Percentiles rank a stretch among this genome's conserved stretches.
Conservation (phyloP, 768 basidiomycete species). For the Tulasnella sp. region DNA sequence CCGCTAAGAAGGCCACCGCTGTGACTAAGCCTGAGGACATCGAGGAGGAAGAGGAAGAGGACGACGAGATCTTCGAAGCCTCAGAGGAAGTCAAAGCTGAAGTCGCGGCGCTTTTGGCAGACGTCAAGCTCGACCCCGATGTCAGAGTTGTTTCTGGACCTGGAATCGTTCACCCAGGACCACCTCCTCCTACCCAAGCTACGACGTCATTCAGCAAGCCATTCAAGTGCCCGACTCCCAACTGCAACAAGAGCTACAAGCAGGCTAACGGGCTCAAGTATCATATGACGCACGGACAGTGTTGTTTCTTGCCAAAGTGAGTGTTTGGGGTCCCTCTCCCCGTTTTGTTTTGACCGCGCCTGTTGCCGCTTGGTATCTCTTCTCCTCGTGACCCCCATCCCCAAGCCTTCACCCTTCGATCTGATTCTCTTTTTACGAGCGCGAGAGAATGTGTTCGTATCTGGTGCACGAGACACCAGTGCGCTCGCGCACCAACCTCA, state of each 20-base stretch:
- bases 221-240: conserved; percentile 78
- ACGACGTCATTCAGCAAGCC: conserved; percentile 30
- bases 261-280: conserved; percentile 94
- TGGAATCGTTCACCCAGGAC: conserved; percentile 35
- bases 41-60: conserved; percentile 28
- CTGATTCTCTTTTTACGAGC: background rate
- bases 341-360: background rate
- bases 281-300: conserved; percentile 88
- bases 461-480: background rate
- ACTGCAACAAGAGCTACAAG: conserved; percentile 95
- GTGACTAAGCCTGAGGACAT: conserved; percentile 27
- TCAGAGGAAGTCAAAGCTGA: conserved; percentile 21
- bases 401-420: background rate
- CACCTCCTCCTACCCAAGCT: conserved; percentile 26
- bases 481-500: background rate
- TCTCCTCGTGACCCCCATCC: no score
- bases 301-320: conserved; percentile 76
- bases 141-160: conserved; percentile 17
- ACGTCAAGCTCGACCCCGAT: conserved; percentile 4
- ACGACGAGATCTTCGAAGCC: conserved; percentile 31
- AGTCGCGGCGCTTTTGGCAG: conserved; percentile 9
- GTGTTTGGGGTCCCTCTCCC: background rate
- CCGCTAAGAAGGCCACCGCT: conserved; percentile 29
- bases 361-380: background rate
- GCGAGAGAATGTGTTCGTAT: background rate